phyloP scores from a whole-genome alignment of 179 eudicot genomes.

The Sideroxylon spinosum region DNA sequence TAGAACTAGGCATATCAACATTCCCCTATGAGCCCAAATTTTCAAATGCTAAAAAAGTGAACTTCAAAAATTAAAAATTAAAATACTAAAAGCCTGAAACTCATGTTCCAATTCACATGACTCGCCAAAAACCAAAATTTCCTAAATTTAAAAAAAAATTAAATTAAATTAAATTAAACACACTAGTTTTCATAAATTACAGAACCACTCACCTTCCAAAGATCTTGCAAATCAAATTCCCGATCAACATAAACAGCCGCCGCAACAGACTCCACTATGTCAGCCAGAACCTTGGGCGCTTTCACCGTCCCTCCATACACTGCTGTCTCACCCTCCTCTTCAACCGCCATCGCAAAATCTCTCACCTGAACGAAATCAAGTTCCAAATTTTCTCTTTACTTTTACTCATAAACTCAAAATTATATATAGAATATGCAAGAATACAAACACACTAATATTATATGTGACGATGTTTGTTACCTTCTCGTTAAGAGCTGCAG shows the following conservation, averaged over 20 bases:
- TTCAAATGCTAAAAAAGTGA: too few relatives aligned
- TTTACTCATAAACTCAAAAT: slow-evolving; percentile 2
- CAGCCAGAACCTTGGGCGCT: slow-evolving; percentile 84
- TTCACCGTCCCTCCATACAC: slow-evolving; percentile 74
- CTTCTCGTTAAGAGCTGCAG: slow-evolving; percentile 38
- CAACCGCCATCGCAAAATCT: slow-evolving; percentile 59
- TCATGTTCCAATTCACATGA: neutral
- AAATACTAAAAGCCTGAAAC: neutral
- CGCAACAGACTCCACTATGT: slow-evolving; percentile 76
- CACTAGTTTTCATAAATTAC: neutral
- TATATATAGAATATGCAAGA: neutral
- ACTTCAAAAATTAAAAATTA: too few relatives aligned
- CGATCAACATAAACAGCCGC: slow-evolving; percentile 80
- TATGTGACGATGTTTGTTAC: slow-evolving; percentile 21
- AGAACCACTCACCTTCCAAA: slow-evolving; percentile 54
- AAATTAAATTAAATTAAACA: neutral
- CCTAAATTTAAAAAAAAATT: too few relatives aligned
- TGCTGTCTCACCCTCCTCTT: slow-evolving; percentile 52
- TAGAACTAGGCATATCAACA: too few relatives aligned
- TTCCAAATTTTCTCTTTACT: neutral
- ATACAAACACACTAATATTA: neutral
- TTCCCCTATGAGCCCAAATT: too few relatives aligned
- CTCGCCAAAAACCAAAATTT: too few relatives aligned
- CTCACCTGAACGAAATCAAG: slow-evolving; percentile 40
- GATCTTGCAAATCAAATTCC: slow-evolving; percentile 43